Conservation (phyloP, 1,139 yeast species). For the Suhomyces wounanorum region DNA sequence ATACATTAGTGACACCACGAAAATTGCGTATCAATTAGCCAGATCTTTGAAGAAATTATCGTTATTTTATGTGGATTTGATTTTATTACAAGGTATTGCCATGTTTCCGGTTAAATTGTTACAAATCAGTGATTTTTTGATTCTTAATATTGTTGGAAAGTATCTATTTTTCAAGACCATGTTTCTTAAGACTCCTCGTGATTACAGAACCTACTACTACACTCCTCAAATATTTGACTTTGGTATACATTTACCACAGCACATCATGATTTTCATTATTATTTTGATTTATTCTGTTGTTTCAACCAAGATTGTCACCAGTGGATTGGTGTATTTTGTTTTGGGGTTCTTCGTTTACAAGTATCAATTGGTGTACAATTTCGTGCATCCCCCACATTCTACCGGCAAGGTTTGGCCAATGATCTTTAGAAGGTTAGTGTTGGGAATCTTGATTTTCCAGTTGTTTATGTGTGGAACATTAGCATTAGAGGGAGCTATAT, state of each 20-base stretch:
- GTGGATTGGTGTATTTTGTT: constrained; percentile 62
- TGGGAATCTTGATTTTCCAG: constrained; percentile 62
- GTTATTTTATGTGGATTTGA: constrained; percentile 78
- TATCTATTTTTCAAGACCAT: constrained; percentile 54
- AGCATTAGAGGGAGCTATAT: constrained; percentile 61
- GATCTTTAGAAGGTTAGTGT: constrained; percentile 56
- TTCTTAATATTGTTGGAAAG: constrained; percentile 52
- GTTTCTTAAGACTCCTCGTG: constrained; percentile 57
- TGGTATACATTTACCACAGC: constrained; percentile 67
- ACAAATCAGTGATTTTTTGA: constrained; percentile 61
- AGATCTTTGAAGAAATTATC: constrained; percentile 69
- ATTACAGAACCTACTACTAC: constrained; percentile 47
- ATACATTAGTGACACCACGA: constrained; percentile 69
- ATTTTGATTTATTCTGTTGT: constrained; percentile 63
- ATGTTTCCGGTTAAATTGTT: constrained; percentile 79
- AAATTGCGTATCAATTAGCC: constrained; percentile 78
- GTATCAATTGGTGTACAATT: constrained; percentile 63
- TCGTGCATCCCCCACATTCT: constrained; percentile 71
- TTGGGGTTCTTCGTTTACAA: constrained; percentile 66
- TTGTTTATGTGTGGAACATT: constrained; percentile 70
- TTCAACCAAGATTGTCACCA: constrained; percentile 64
- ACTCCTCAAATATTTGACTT: constrained; percentile 67
- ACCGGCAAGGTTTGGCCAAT: constrained; percentile 75
- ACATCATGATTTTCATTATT: constrained; percentile 59
- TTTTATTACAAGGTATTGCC: constrained; percentile 80